A percentile compares a stretch with the other conserved stretches of the same genome.
Conservation (phyloP, 768 basidiomycete genomes). For the Agaricus subrufescens region DNA sequence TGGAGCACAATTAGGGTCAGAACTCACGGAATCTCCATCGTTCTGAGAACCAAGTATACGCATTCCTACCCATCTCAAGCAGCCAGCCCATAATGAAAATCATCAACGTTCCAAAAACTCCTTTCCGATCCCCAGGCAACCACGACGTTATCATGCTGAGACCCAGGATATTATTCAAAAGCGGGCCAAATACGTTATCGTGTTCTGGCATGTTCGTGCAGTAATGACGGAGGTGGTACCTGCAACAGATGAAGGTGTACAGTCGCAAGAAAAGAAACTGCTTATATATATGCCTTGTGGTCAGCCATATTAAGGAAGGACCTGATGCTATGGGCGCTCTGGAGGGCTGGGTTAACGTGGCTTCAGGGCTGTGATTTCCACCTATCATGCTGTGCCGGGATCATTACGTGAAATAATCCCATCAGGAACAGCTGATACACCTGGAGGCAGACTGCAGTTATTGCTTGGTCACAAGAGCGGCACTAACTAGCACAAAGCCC, state of each 20-base stretch:
- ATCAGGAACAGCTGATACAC: neutral
- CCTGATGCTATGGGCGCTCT: neutral
- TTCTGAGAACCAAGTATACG: conserved; percentile 26
- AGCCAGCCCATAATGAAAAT: conserved; percentile 10
- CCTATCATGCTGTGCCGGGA: neutral
- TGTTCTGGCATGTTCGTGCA: no score
- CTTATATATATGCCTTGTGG: neutral
- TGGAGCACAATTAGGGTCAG: neutral
- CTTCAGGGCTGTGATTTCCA: neutral
- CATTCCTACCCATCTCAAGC: conserved; percentile 7
- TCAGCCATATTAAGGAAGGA: neutral
- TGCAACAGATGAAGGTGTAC: neutral
- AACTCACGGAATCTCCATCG: conserved; percentile 25
- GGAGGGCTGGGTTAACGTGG: neutral
- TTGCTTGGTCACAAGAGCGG: neutral
- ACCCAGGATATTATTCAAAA: conserved; percentile 3
- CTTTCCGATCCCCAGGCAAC: neutral
- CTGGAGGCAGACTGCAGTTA: neutral
- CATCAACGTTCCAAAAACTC: conserved; percentile 1
- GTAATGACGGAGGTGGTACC: no score
- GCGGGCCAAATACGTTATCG: neutral
- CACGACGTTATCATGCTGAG: conserved; percentile 5
- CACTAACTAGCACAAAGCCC: neutral
- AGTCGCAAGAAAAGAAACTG: neutral
- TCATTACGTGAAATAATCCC: neutral